These are phyloP conservation scores for Penicillium sp. DNA, from an alignment of 2,329 filamentous ascomycete genomes.

Conservation along the genomic window DNA sequence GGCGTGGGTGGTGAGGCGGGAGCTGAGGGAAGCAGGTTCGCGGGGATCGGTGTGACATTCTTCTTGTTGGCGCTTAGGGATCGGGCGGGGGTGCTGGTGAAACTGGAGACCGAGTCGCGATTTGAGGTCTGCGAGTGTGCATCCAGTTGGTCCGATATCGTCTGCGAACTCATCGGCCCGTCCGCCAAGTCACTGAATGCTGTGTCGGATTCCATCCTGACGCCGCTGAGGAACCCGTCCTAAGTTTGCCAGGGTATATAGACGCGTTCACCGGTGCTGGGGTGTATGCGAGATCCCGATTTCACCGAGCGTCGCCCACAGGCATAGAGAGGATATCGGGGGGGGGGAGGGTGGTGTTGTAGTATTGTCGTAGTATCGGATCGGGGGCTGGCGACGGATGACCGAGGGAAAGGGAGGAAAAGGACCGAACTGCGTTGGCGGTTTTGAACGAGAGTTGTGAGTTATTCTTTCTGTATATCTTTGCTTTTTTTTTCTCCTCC, in stretches of 20 bases:
- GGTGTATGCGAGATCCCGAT: not conserved
- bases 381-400: conserved; percentile 4
- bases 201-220: conserved; percentile 22
- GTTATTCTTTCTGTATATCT: not conserved
- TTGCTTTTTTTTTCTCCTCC: not conserved
- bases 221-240: conserved; percentile 1
- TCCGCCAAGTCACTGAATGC: conserved; percentile 20
- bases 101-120: conserved; percentile 18
- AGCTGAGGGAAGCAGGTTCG: conserved; percentile 62
- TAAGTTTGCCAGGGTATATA: not conserved
- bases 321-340: not conserved
- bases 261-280: not conserved
- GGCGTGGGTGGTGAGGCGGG: conserved; percentile 67
- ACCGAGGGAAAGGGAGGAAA: conserved; percentile 12
- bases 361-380: not conserved
- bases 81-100: conserved; percentile 18
- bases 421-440: not conserved
- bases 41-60: conserved; percentile 54
- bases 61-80: conserved; percentile 26
- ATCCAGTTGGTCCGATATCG: conserved; percentile 19
- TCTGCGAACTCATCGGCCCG: conserved; percentile 15
- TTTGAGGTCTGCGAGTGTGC: conserved; percentile 36
- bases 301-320: not conserved
- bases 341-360: not conserved
- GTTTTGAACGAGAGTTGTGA: not conserved